phyloP scores from a whole-genome alignment of 2,329 filamentous ascomycete genomes.

The Phyllachora maydis region DNA sequence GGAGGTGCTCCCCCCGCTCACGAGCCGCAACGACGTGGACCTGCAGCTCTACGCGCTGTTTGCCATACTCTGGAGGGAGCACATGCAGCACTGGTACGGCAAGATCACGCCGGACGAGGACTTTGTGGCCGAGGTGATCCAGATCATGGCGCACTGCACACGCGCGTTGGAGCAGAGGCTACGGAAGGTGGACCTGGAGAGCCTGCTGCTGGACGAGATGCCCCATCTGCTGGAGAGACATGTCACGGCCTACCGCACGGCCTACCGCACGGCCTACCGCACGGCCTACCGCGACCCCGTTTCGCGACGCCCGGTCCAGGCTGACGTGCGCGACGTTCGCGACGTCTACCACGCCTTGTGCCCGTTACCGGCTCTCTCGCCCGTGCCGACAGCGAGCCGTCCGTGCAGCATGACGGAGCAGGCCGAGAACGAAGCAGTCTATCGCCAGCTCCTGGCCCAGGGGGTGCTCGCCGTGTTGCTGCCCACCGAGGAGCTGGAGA shows the following conservation, averaged over 20 bases:
- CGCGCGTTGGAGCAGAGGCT: slow-evolving; percentile 72
- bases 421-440: slow-evolving; percentile 56
- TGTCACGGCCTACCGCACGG: slow-evolving; percentile 42
- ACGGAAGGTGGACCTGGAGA: slow-evolving; percentile 63
- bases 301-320: slow-evolving; percentile 34
- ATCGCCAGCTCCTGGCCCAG: slow-evolving; percentile 75
- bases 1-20: slow-evolving; percentile 72
- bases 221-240: slow-evolving; percentile 66
- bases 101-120: slow-evolving; percentile 80
- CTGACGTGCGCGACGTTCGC: slow-evolving; percentile 39
- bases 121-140: slow-evolving; percentile 74
- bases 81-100: slow-evolving; percentile 80
- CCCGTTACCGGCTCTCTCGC: slow-evolving; percentile 62
- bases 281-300: slow-evolving; percentile 24
- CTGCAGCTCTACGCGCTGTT: slow-evolving; percentile 84
- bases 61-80: slow-evolving; percentile 74
- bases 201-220: slow-evolving; percentile 69
- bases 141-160: slow-evolving; percentile 83
- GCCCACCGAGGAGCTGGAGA: slow-evolving; percentile 82
- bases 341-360: slow-evolving; percentile 67
- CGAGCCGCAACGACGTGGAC: slow-evolving; percentile 86
- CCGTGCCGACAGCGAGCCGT: slow-evolving; percentile 41
- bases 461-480: slow-evolving; percentile 65
- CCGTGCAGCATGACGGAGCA: slow-evolving; percentile 35
- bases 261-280: background rate